phyloP scores from a whole-genome alignment of 2,329 filamentous ascomycete genomes.

The Lojkania enalia region DNA sequence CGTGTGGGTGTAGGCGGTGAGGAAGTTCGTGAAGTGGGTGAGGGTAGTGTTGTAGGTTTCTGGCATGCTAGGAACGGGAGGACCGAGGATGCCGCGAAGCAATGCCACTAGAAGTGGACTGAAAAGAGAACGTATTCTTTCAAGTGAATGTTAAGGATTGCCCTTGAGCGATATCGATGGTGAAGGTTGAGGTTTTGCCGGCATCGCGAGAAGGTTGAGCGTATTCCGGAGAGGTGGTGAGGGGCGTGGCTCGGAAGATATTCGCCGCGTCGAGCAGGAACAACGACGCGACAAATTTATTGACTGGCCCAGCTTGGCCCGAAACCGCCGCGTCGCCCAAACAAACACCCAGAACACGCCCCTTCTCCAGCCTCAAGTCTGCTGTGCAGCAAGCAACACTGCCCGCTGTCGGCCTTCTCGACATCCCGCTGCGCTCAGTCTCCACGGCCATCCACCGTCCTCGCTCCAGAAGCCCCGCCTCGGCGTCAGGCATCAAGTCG shows the following conservation, averaged over 20 bases:
- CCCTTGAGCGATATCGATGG: no score
- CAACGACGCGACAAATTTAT: background rate
- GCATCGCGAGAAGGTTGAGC: no score
- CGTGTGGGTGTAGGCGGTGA: conserved; percentile 81
- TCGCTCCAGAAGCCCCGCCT: background rate
- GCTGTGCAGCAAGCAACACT: background rate
- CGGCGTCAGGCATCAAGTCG: background rate
- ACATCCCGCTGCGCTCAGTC: background rate
- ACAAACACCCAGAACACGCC: background rate
- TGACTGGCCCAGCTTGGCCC: background rate
- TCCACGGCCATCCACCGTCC: background rate
- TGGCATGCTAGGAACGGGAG: conserved; percentile 25
- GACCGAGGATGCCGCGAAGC: no score
- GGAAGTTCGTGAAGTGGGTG: conserved; percentile 73
- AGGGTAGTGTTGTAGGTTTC: conserved; percentile 56
- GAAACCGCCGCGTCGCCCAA: background rate
- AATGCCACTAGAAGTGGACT: no score
- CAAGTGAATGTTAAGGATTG: no score
- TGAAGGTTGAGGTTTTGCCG: no score
- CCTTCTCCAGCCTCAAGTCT: background rate
- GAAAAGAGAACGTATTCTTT: no score
- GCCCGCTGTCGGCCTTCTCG: conserved; percentile 1
- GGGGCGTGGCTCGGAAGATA: no score
- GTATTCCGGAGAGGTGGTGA: no score
- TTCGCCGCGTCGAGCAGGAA: background rate